Evolutionary conservation across 257 asterid species (phyloP), one percentile per base, ranked within the genome.

Genomic region (Scutellaria baicalensis): DNA sequence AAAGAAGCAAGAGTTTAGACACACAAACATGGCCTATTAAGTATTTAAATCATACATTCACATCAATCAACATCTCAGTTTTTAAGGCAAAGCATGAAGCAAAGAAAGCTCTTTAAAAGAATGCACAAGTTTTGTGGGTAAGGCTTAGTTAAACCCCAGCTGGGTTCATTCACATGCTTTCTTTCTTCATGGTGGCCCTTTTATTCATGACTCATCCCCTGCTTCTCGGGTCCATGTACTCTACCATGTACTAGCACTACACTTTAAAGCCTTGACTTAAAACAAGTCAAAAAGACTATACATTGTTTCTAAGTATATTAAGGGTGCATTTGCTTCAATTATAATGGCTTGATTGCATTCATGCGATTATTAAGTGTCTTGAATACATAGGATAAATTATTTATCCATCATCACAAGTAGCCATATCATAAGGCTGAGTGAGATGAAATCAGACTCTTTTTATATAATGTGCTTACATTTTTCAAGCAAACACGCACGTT

Each of bases 121-220:
- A 36, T 66, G 59, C 42, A 31, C 64, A 1, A 58, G 38, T 50
- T 64, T 59, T 52, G 47, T 55, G 68, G 75, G 77, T 64, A 58
- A 72, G 79, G 55, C 73, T 51, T 47, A 49, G 11, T 78, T 13
- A 59, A 77, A 49, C 62, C 78, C 75, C 73, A 70, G 57, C 70
- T 70, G 77, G 51, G 17, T 20, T 21, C 56, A n/a, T 50, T 44
- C 61, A 61, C 77, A 72, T 63, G 71, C 59, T 52, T n/a, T 16
- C 21, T 18, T 55, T 66, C 50, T 6, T 65, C 49, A 10, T 43
- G 47, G 44, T 47, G 74, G 57, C 45, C 74, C 74, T 12, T 42
- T 55, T 31, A 43, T 18, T 68, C 40, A 55, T 9, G 12, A 66
- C 6, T 55, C 3, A 18, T 21, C 12, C 58, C 55, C 56, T 50